phyloP scores from a whole-genome alignment of 345 rosid species.

The Mercurialis annua region DNA sequence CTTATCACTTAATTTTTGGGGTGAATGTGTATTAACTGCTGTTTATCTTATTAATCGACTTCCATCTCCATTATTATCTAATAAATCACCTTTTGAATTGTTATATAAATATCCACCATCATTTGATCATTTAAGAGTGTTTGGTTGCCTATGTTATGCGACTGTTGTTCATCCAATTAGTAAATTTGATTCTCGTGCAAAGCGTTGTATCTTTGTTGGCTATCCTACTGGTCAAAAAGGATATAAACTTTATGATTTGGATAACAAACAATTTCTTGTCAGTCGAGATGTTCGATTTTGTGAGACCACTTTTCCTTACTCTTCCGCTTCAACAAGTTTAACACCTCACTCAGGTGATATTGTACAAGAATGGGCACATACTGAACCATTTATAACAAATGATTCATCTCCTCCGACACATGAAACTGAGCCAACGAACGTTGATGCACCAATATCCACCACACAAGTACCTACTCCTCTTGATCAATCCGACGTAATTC shows the following conservation, averaged over 20 bases:
- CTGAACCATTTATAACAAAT: background rate
- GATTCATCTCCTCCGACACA: background rate
- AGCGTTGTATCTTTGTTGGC: background rate
- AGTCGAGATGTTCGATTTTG: background rate
- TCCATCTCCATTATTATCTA: too few species aligned
- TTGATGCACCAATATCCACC: background rate
- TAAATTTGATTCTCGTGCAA: background rate
- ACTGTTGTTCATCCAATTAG: too few species aligned
- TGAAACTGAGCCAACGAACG: background rate
- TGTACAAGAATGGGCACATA: too few species aligned
- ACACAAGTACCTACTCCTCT: background rate
- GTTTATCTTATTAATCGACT: too few species aligned
- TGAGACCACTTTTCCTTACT: background rate
- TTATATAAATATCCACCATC: too few species aligned
- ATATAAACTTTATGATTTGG: background rate
- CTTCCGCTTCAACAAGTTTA: too few species aligned
- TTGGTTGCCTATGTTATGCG: too few species aligned
- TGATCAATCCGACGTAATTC: background rate
- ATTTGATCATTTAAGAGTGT: too few species aligned
- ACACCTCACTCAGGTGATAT: too few species aligned
- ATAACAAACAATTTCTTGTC: background rate
- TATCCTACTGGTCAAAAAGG: background rate
- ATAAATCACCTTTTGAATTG: too few species aligned
- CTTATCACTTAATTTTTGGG: too few species aligned
- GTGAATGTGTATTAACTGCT: too few species aligned